Evolutionary conservation across 2,329 filamentous ascomycete species (phyloP).

Genomic region (Diaporthe ampelina): DNA sequence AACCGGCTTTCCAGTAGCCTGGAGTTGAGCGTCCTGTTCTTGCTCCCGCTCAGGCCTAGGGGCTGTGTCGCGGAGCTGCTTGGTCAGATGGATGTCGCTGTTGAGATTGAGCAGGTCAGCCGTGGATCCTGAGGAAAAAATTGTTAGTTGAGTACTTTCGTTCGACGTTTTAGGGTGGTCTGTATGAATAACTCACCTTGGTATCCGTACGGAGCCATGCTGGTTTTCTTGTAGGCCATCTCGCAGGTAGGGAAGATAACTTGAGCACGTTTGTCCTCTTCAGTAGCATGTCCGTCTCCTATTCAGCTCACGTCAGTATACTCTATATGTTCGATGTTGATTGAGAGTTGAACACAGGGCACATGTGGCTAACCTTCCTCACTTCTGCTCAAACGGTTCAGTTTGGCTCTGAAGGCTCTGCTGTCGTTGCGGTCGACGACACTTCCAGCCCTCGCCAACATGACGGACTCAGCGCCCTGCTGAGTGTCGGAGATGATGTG

Average conservation of each 20-base stretch:
- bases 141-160: conserved; percentile 26
- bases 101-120: conserved; percentile 19
- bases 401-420: conserved; percentile 23
- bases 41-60: background rate
- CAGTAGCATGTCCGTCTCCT: background rate
- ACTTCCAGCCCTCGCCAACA: conserved; percentile 37
- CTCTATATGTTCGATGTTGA: too few species aligned
- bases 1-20: background rate
- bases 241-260: background rate
- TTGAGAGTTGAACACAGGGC: too few species aligned
- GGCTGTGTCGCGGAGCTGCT: conserved; percentile 20
- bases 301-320: background rate
- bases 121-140: background rate
- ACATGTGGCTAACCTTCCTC: conserved; percentile 26
- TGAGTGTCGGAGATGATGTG: conserved; percentile 39
- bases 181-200: conserved; percentile 20
- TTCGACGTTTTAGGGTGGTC: background rate
- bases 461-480: conserved; percentile 34
- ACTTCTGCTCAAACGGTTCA: conserved; percentile 35
- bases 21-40: conserved; percentile 6
- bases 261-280: conserved; percentile 24
- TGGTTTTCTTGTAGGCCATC: background rate
- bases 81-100: conserved; percentile 15
- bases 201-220: conserved; percentile 8
- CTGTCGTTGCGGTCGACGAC: conserved; percentile 35